Conservation (phyloP, 768 basidiomycete genomes). For the Auricularia sp. region DNA sequence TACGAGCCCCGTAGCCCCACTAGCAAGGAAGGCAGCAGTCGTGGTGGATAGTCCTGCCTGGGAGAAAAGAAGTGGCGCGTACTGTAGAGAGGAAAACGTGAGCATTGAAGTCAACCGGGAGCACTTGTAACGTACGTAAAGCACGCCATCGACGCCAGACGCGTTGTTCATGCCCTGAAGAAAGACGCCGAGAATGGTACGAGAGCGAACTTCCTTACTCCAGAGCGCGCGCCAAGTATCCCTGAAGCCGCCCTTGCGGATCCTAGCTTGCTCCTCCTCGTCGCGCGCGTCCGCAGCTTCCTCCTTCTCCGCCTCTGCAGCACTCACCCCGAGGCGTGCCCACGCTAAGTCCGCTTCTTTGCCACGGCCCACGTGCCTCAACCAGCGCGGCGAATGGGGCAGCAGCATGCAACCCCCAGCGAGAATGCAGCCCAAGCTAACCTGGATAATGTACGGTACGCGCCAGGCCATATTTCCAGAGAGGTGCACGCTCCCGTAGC, state of each 20-base stretch:
- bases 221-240: conserved; percentile 14
- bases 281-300: conserved; percentile 17
- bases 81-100: conserved; percentile 16
- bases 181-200: conserved; percentile 33
- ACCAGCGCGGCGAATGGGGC: conserved; percentile 34
- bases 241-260: not conserved
- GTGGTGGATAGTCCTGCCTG: conserved; percentile 39
- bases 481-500: conserved; percentile 26
- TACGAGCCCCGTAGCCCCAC: conserved; percentile 38
- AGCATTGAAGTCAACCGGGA: not conserved
- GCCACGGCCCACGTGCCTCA: conserved; percentile 24
- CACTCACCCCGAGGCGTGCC: conserved; percentile 15
- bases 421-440: conserved; percentile 19
- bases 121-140: conserved; percentile 17
- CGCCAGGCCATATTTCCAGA: conserved; percentile 28
- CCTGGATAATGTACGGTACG: conserved; percentile 27
- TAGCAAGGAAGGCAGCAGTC: conserved; percentile 40
- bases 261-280: conserved; percentile 2
- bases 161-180: conserved; percentile 34
- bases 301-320: conserved; percentile 20
- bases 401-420: conserved; percentile 22
- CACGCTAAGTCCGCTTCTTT: conserved; percentile 23
- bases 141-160: conserved; percentile 25
- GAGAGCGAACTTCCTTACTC: conserved; percentile 18
- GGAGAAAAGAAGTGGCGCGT: conserved; percentile 38